phyloP scores from a whole-genome alignment of 208 protist species.

The Wallacemonas sp. region DNA sequence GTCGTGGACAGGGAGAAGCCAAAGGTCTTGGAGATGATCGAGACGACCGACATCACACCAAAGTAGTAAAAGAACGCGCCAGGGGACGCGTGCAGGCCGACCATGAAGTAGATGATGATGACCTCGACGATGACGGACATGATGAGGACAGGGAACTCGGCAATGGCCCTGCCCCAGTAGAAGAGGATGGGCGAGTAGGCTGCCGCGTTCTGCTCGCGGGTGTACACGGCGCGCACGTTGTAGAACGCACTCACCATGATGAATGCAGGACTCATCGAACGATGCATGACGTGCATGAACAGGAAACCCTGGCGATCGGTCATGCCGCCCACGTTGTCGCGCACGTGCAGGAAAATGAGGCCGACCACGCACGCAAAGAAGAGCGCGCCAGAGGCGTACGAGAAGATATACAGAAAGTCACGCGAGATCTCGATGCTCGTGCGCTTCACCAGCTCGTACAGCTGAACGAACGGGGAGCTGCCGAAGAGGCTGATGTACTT shows the following conservation, averaged over 20 bases:
- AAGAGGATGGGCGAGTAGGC: constrained; percentile 67
- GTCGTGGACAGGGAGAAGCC: constrained; percentile 60
- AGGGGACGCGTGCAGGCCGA: constrained; percentile 28
- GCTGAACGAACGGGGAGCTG: constrained; percentile 49
- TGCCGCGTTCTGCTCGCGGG: constrained; percentile 64
- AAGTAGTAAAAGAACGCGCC: constrained; percentile 69
- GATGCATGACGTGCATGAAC: constrained; percentile 71
- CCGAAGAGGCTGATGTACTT: constrained; percentile 43
- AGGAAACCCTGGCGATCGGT: constrained; percentile 63
- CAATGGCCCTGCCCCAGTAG: constrained; percentile 35
- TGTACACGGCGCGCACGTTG: constrained; percentile 41
- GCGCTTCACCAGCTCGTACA: constrained; percentile 50
- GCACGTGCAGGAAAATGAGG: constrained; percentile 73
- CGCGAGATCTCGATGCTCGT: constrained; percentile 32
- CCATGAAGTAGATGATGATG: constrained; percentile 66
- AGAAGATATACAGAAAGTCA: constrained; percentile 44
- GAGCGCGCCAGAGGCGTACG: constrained; percentile 37
- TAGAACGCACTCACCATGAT: constrained; percentile 58
- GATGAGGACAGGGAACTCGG: constrained; percentile 55
- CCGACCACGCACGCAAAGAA: constrained; percentile 69
- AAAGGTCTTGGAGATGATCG: constrained; percentile 42
- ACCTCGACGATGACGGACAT: constrained; percentile 37
- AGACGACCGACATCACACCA: constrained; percentile 40
- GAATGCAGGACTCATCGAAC: constrained; percentile 48
- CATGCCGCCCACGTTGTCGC: constrained; percentile 41